Evolutionary conservation across 257 asterid species (phyloP).

Genomic region (Osmanthus fragrans): DNA sequence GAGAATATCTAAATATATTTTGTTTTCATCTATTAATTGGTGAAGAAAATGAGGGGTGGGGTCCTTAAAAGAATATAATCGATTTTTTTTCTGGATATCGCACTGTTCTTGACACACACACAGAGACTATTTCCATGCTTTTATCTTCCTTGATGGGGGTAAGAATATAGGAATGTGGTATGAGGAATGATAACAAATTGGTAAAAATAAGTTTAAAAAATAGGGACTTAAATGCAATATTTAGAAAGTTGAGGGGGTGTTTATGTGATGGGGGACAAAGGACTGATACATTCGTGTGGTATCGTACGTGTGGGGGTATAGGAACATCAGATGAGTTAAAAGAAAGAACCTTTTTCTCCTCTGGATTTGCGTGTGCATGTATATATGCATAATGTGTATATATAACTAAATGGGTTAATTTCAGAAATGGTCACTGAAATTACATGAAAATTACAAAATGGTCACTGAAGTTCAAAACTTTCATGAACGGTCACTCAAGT

Average conservation of each 20-base stretch:
- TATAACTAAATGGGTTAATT: no score
- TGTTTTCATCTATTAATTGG: no score
- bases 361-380: not conserved
- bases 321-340: slow-evolving; percentile 32
- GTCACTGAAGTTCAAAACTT: no score
- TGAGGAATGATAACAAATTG: not conserved
- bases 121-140: not conserved
- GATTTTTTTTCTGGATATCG: slow-evolving; percentile 11
- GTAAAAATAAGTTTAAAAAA: not conserved
- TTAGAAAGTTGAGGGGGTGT: not conserved
- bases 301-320: slow-evolving; percentile 23
- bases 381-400: no score
- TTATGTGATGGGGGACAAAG: slow-evolving; percentile 13
- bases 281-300: slow-evolving; percentile 33
- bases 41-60: slow-evolving; percentile 13
- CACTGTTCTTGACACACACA: not conserved
- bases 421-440: no score
- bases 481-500: no score
- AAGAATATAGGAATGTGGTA: not conserved
- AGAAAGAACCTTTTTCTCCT: not conserved
- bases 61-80: slow-evolving; percentile 25
- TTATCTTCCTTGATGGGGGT: not conserved
- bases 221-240: not conserved
- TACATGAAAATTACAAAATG: no score
- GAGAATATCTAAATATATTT: slow-evolving; percentile 19